Base-by-base conservation (phyloP, 805 yeast genomes). In the Lachancea meyersii region DNA sequence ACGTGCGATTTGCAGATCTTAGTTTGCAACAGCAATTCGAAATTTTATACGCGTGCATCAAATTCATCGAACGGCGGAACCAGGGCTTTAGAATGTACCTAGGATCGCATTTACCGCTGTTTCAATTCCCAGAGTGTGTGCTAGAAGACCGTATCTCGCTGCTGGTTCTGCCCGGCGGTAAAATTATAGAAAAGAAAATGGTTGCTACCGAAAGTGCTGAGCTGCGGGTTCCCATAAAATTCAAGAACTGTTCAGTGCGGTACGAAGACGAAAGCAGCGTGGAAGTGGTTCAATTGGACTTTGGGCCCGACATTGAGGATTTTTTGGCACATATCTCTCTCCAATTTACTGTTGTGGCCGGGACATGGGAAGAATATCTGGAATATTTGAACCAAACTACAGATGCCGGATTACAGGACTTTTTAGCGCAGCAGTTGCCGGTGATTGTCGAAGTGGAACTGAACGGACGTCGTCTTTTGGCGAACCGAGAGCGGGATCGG, bases 401-500 rank as follows among this genome's bases (percentile, higher is more conserved):
- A 6, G 42, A 46, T 17, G 41, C 31, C 19, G 44, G 46, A 20
- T 37, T 49, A 17, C 46, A 33, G 19, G 51, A 49, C 35, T 50
- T 52, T 26, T 21, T 52, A 22, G 46, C 47, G 4, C 39, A 38
- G 7, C 46, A 40, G 36, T 46, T 52, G 28, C 54, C 48, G 30
- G 35, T 34, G 23, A 49, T 45, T 37, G 55, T 51, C 10, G 60
- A 53, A 21, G 57, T 55, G 38, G 52, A 49, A 33, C 46, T 61
- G 14, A 50, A 55, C 37, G 52, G 59, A n/a, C 48, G 58, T 16
- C 54, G 58, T 31, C 34, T 58, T 22, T 33, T 54, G 14, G 45
- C 38, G 18, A 76, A 75, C 48, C 67, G 83, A 51, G 75, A 72
- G 50, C 80, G 77, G 56, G 86, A 80, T 43, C 71, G 75, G 35